These are phyloP conservation scores for Pseudogymnoascus pannorum DNA, from an alignment of 2,329 filamentous ascomycete species.

Conservation along the genomic window DNA sequence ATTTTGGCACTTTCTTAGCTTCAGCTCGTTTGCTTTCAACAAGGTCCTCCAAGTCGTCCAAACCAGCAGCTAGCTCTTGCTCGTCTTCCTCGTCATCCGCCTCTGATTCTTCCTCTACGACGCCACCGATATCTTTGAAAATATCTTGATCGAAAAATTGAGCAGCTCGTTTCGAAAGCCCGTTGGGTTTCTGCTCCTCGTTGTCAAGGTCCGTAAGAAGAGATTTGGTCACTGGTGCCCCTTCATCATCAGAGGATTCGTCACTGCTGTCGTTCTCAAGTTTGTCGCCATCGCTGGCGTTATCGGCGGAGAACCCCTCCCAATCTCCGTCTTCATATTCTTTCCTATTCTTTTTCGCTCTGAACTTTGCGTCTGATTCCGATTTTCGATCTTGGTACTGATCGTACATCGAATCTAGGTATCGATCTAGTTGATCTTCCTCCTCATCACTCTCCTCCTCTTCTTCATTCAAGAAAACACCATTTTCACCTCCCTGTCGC, in stretches of 20 bases:
- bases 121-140: constrained; percentile 72
- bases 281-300: constrained; percentile 49
- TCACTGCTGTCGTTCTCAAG: constrained; percentile 56
- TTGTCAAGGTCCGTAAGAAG: constrained; percentile 58
- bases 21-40: constrained; percentile 28
- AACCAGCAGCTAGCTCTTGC: constrained; percentile 32
- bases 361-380: constrained; percentile 75
- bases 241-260: constrained; percentile 52
- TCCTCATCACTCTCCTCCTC: constrained; percentile 68
- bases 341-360: constrained; percentile 80
- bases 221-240: constrained; percentile 35
- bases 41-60: constrained; percentile 20
- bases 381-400: constrained; percentile 75
- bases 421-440: constrained; percentile 71
- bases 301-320: constrained; percentile 73
- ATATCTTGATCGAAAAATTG: constrained; percentile 94
- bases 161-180: constrained; percentile 75
- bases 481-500: constrained; percentile 53
- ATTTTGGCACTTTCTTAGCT: constrained; percentile 26
- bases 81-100: constrained; percentile 35
- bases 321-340: constrained; percentile 82
- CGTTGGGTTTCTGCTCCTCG: constrained; percentile 41
- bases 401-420: constrained; percentile 84
- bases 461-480: constrained; percentile 45
- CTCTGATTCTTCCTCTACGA: constrained; percentile 48